phyloP scores from a whole-genome alignment of 495 filamentous ascomycete species.

The Hypoxylon perforatum region DNA sequence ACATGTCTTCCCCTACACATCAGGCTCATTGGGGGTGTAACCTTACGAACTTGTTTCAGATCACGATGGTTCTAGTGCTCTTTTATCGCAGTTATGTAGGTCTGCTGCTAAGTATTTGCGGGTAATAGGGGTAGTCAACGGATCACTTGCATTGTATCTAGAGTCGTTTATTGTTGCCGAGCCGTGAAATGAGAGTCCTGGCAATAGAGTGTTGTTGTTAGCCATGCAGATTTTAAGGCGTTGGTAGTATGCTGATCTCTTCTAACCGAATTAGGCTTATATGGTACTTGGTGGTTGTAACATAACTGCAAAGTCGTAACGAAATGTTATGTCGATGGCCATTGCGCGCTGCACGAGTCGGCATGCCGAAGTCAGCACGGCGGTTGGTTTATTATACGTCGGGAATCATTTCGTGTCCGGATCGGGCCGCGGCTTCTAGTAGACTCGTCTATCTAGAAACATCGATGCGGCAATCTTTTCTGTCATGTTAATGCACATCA shows the following conservation, averaged over 20 bases:
- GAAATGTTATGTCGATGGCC: neutral
- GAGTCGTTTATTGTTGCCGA: too few relatives aligned
- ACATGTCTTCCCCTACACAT: constrained; percentile 31
- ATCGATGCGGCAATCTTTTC: constrained; percentile 30
- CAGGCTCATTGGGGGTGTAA: constrained; percentile 28
- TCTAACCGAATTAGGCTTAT: neutral
- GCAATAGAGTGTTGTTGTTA: too few relatives aligned
- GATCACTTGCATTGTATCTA: neutral
- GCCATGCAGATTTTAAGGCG: too few relatives aligned
- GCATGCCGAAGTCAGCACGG: constrained; percentile 18
- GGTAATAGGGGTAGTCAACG: neutral
- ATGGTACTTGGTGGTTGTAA: too few relatives aligned
- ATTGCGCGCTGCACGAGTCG: neutral
- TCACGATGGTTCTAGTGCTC: neutral
- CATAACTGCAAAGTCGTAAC: too few relatives aligned
- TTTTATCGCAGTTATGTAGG: neutral
- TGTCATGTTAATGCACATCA: constrained; percentile 42
- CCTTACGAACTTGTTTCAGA: constrained; percentile 35
- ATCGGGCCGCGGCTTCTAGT: constrained; percentile 34
- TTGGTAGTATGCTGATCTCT: too few relatives aligned
- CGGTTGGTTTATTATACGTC: constrained; percentile 1
- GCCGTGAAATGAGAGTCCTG: too few relatives aligned
- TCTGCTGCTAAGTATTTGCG: neutral
- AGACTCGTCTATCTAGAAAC: constrained; percentile 33
- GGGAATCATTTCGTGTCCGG: constrained; percentile 19